These are phyloP conservation scores for Clohesyomyces aquaticus DNA, from an alignment of 495 filamentous ascomycete species.

Conservation along the genomic window DNA sequence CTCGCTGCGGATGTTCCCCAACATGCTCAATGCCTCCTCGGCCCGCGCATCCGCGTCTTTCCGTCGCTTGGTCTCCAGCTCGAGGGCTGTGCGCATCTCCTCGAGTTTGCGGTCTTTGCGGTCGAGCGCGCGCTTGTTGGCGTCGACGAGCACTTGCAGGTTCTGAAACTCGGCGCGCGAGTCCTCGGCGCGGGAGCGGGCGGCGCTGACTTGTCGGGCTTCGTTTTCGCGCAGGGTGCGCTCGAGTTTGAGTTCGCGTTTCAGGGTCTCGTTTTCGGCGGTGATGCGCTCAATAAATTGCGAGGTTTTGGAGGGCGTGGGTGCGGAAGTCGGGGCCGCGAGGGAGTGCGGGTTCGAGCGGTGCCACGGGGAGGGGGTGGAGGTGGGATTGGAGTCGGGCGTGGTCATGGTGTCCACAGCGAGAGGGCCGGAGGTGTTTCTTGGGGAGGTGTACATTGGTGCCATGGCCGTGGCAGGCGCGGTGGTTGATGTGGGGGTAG, in stretches of 20 bases:
- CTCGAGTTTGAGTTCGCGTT: slow-evolving; percentile 32
- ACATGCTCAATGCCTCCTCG: slow-evolving; percentile 28
- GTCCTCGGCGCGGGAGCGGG: slow-evolving; percentile 29
- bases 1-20: slow-evolving; percentile 33
- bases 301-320: slow-evolving; percentile 34
- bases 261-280: slow-evolving; percentile 35
- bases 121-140: slow-evolving; percentile 35
- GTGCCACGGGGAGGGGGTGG: slow-evolving; percentile 16
- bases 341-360: slow-evolving; percentile 32
- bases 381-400: background rate
- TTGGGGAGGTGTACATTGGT: slow-evolving; percentile 24
- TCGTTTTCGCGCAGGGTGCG: slow-evolving; percentile 32
- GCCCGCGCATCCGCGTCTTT: slow-evolving; percentile 33
- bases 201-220: slow-evolving; percentile 21
- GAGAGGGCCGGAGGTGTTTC: slow-evolving; percentile 34
- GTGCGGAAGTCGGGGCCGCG: slow-evolving; percentile 9
- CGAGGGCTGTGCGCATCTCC: slow-evolving; percentile 36
- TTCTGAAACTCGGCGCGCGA: slow-evolving; percentile 31
- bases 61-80: slow-evolving; percentile 28
- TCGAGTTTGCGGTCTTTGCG: slow-evolving; percentile 39
- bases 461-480: background rate
- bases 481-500: slow-evolving; percentile 2
- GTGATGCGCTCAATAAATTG: slow-evolving; percentile 40
- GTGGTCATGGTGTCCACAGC: slow-evolving; percentile 20
- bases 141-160: slow-evolving; percentile 35